Evolutionary conservation across 1,139 yeast genomes (phyloP).

Genomic region (Suhomyces ambrosiae): DNA sequence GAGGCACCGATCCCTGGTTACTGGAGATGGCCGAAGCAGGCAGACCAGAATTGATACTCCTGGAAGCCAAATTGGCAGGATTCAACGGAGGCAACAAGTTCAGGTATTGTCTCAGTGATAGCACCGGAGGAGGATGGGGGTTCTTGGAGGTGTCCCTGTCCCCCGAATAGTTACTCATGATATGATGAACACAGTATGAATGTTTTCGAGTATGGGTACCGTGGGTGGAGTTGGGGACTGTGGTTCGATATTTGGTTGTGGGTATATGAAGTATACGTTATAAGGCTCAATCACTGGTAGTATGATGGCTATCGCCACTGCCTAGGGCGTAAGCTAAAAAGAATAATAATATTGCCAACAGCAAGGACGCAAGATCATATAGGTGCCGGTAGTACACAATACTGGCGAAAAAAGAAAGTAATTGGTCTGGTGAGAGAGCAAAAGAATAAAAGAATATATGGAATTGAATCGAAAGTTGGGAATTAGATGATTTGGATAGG

Average conservation of each 20-base stretch:
- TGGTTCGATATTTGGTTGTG: not conserved
- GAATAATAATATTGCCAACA: not conserved
- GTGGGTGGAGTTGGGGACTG: not conserved
- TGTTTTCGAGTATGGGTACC: too few relatives aligned
- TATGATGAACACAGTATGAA: too few relatives aligned
- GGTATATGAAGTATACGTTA: too few relatives aligned
- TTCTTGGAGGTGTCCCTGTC: not conserved
- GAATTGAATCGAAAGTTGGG: too few relatives aligned
- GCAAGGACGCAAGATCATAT: constrained; percentile 5
- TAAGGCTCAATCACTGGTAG: not conserved
- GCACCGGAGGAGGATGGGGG: constrained; percentile 7
- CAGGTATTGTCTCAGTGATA: constrained; percentile 8
- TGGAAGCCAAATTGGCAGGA: constrained; percentile 5
- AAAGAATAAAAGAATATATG: not conserved
- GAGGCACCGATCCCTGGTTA: not conserved
- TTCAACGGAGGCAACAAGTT: constrained; percentile 14
- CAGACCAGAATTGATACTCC: not conserved
- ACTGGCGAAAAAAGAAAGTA: constrained; percentile 2
- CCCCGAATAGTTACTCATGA: too few relatives aligned
- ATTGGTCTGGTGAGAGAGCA: constrained; percentile 1
- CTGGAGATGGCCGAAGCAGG: too few relatives aligned
- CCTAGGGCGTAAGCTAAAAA: not conserved
- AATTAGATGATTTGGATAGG: too few relatives aligned
- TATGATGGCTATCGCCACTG: not conserved
- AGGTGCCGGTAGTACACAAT: constrained; percentile 4